A percentile compares a stretch with the other conserved stretches of the same genome.
phyloP scores from a whole-genome alignment of 306 rosid genomes.

The Astragalus membranaceus region DNA sequence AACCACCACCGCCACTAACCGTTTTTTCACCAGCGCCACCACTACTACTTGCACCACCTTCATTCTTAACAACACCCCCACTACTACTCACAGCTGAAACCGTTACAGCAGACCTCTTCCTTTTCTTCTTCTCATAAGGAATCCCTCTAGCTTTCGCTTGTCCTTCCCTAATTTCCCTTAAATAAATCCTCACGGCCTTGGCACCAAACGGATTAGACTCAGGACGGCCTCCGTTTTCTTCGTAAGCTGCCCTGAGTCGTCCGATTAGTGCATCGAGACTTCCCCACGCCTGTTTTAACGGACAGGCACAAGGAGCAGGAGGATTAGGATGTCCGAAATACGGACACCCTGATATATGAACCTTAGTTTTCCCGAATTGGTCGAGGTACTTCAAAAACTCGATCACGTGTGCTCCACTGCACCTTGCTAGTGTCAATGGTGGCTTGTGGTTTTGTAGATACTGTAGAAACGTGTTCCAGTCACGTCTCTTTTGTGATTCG shows the following conservation, averaged over 20 bases:
- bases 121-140: constrained; percentile 89
- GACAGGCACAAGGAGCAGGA: constrained; percentile 83
- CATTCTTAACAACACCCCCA: background rate
- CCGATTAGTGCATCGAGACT: constrained; percentile 89
- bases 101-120: constrained; percentile 42
- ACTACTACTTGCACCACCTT: background rate
- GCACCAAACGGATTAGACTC: constrained; percentile 91
- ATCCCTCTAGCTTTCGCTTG: constrained; percentile 94
- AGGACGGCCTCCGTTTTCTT: constrained; percentile 85
- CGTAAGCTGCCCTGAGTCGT: constrained; percentile 88
- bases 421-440: constrained; percentile 72
- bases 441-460: constrained; percentile 92
- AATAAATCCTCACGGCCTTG: constrained; percentile 69
- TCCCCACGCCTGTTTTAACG: constrained; percentile 86
- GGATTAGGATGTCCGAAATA: constrained; percentile 82
- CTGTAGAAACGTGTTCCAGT: constrained; percentile 97
- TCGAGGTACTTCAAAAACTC: constrained; percentile 86
- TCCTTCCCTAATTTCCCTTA: constrained; percentile 77
- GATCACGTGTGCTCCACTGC: constrained; percentile 98
- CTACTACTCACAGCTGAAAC: constrained; percentile 27
- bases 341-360: constrained; percentile 67
- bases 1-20: background rate
- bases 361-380: constrained; percentile 93
- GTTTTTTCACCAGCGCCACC: background rate
- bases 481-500: constrained; percentile 90